These are phyloP conservation scores for Chlamydomonas incerta DNA, from an alignment of 139 green algal species.

Conservation along the genomic window DNA sequence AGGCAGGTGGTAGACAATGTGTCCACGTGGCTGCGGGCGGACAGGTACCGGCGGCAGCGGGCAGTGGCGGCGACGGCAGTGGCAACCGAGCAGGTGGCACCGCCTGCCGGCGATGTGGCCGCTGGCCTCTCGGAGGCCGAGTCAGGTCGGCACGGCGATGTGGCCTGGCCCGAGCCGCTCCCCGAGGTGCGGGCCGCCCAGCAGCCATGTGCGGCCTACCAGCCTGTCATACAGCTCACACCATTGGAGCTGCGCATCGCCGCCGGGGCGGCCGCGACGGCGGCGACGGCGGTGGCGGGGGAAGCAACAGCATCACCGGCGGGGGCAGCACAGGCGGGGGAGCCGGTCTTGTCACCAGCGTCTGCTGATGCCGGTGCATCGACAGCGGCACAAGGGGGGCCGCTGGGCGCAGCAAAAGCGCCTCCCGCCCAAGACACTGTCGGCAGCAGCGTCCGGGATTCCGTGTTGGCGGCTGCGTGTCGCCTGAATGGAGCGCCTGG, in stretches of 20 bases:
- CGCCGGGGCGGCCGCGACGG: not conserved
- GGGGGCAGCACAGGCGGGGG: not conserved
- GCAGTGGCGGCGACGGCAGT: not conserved
- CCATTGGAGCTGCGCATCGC: not conserved
- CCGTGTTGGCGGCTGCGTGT: not conserved
- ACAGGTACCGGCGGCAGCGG: conserved; percentile 35
- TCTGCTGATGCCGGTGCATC: not conserved
- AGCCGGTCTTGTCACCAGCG: too few species aligned
- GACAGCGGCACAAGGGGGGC: too few species aligned
- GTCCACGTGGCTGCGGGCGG: conserved; percentile 22
- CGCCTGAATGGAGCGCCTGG: not conserved
- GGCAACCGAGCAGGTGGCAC: not conserved
- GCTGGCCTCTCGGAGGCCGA: too few species aligned
- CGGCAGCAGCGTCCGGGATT: too few species aligned
- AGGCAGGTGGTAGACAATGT: conserved; percentile 8
- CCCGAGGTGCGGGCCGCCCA: not conserved
- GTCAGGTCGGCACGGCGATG: not conserved
- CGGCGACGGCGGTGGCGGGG: not conserved
- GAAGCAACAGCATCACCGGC: too few species aligned
- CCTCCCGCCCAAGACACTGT: not conserved
- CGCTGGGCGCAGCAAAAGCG: not conserved
- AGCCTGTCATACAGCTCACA: conserved; percentile 17
- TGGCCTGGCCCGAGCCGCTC: not conserved
- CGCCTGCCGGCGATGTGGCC: too few species aligned
- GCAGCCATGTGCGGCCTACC: not conserved